Percentiles rank a stretch among this genome's conserved stretches.
Conservation (phyloP, 352 stramenopile species). For the Phytopythium sindhum region DNA sequence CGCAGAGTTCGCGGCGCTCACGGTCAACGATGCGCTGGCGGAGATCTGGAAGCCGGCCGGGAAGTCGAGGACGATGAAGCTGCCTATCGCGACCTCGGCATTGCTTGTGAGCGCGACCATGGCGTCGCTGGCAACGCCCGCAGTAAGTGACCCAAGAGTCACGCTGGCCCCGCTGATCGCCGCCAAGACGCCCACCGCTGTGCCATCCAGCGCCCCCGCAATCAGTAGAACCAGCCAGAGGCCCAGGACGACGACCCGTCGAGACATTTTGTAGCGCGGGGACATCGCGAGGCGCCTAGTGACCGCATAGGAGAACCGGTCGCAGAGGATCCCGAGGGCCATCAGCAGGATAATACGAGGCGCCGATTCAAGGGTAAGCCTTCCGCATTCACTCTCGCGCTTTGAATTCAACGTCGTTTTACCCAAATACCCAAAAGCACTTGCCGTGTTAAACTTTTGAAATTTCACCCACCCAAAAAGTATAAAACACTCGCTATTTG, state of each 20-base stretch:
- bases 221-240: not conserved
- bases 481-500: too few species aligned
- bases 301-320: too few species aligned
- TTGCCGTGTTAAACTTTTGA: too few species aligned
- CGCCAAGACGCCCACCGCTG: conserved; percentile 6
- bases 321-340: too few species aligned
- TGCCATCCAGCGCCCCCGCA: not conserved
- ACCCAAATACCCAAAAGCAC: too few species aligned
- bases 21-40: conserved; percentile 7
- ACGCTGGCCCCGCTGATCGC: conserved; percentile 22
- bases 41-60: conserved; percentile 27
- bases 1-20: conserved; percentile 9
- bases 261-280: not conserved
- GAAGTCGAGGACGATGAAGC: conserved; percentile 26
- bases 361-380: too few species aligned
- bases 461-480: too few species aligned
- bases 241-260: not conserved
- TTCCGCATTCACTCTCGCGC: too few species aligned
- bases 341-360: too few species aligned
- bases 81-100: conserved; percentile 19
- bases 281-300: not conserved
- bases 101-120: conserved; percentile 25
- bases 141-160: conserved; percentile 16
- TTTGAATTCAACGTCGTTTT: too few species aligned
- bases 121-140: conserved; percentile 17